A percentile compares a stretch with the other conserved stretches of the same genome.
phyloP scores from a whole-genome alignment of 192 early-diverging fungal species.

The Linnemannia hyalina region DNA sequence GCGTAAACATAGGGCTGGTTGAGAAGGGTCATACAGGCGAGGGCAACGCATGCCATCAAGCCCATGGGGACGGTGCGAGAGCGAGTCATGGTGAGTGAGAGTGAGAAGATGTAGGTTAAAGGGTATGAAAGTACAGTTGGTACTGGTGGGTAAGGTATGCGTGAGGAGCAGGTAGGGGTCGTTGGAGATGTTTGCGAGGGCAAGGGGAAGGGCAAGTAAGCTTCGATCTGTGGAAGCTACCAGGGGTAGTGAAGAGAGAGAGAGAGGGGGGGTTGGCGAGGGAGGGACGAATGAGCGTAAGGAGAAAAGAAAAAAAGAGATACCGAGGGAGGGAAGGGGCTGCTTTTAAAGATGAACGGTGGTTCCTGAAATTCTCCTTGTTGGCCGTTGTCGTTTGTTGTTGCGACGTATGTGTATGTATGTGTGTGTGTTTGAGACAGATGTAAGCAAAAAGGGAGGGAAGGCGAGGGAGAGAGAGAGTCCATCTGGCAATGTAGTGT shows the following conservation, averaged over 20 bases:
- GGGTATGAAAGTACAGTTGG: not conserved
- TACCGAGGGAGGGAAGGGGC: not conserved
- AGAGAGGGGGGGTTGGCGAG: not conserved
- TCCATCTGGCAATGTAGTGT: no score
- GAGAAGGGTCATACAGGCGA: constrained; percentile 19
- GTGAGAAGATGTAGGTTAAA: not conserved
- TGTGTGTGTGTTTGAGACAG: no score
- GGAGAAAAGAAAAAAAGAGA: not conserved
- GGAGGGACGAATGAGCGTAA: not conserved
- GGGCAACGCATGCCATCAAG: constrained; percentile 14
- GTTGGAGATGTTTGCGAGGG: not conserved
- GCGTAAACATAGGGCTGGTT: constrained; percentile 1
- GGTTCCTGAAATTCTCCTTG: not conserved
- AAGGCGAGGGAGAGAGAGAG: not conserved
- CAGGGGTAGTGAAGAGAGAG: not conserved
- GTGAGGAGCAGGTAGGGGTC: not conserved
- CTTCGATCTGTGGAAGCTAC: not conserved
- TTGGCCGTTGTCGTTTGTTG: no score
- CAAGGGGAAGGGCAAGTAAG: not conserved
- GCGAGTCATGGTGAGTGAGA: not conserved
- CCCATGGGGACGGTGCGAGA: constrained; percentile 8
- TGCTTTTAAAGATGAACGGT: not conserved
- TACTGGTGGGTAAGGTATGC: no score
- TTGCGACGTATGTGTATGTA: no score
- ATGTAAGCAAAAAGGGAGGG: no score